Base-by-base conservation (phyloP, 2,329 filamentous ascomycete genomes). In the Lasiodiplodia theobromae region DNA sequence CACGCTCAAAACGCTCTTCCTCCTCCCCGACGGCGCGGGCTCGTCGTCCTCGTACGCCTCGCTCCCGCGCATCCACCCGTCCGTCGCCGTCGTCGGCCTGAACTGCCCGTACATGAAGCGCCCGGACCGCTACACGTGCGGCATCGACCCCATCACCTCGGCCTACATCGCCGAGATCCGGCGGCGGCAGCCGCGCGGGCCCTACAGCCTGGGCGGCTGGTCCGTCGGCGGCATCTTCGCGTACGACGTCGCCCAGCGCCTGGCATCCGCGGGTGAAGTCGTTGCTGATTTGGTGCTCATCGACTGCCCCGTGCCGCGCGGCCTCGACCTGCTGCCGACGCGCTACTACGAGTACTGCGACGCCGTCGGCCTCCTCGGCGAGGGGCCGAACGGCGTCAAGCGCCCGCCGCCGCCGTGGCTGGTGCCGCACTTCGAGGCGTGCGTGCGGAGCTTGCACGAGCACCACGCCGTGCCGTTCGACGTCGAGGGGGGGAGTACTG, bases 141-240 rank as follows among this genome's bases (percentile, higher is more conserved):
- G 74, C 38, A 72, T 84, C 18, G 74, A 78, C 14, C 76, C 77
- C 28, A 71, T 84, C 4, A 77, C 79, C 4, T 69, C 70, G 4
- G 74, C 74, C 2, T 85, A 82, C 67, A 68, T 84, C n/a, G 73
- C 71, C 6, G 83, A 85, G 68, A 80, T 86, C 40, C 81, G 79
- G 3, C 80, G 81, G n/a, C 78, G 83, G 28, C 82, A 86, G 70
- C 81, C 83, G 4, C 77, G 78, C 14, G 82, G 83, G 0, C 89
- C 90, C 0, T 92, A 92, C 78, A 85, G 86, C 63, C 79, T 93
- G 0, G 86, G 88, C 18, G 92, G 92, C 28, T 94, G 91, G 91
- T 92, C 88, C n/a, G 91, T 90, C 1, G 92, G 91, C 31, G 91
- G 91, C 44, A 89, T 92, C 58, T 89, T 90, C 69, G 90, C 91